Base-by-base conservation (phyloP, 805 yeast genomes). In the Metahyphopichia silvanorum region DNA sequence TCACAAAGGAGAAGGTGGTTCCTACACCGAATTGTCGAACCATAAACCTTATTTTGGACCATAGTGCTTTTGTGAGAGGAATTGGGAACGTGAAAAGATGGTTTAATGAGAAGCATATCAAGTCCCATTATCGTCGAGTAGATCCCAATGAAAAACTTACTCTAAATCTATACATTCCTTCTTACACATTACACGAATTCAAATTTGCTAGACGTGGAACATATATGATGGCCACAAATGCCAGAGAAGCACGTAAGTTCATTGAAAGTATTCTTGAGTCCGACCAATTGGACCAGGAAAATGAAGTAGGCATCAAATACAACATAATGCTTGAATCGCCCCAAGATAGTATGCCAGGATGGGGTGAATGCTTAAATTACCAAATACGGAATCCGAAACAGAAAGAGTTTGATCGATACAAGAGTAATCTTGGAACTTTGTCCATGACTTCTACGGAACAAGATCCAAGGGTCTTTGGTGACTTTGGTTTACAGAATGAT, bases 61-160 rank as follows among this genome's bases (percentile, higher is more conserved):
- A 81, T 14, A 73, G 85, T 5, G 79, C 85, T 2, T 66, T 82
- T 39, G 77, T 78, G 13, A 74, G 79, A 34, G 91, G 87, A 2
- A 63, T 82, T 27, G 86, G 85, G 0, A 77, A 77, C 45, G 66
- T 82, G 47, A 77, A 76, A 49, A 59, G 76, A 44, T 82, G 88
- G 88, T 64, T 70, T 37, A 58, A 66, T 30, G 47, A 63, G 42
- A 51, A 64, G 30, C 61, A 57, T 32, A 50, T 62, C 21, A 40
- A 40, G 10, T 29, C 61, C 11, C 57, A 55, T 26, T n/a, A n/a
- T n/a, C n/a, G n/a, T n/a, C n/a, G n/a, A n/a, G 34, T 48, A 7
- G 38, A 44, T 6, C 32, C 38, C 19, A 44, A 46, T 5, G 58
- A 49, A 12, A 25, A 32, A 10, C 40, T 60, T 12, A 29, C 40